Percentiles rank a stretch among this genome's conserved stretches.
Evolutionary conservation across 75 land plant genomes (phyloP).

Genomic region (Cunninghamia lanceolata): DNA sequence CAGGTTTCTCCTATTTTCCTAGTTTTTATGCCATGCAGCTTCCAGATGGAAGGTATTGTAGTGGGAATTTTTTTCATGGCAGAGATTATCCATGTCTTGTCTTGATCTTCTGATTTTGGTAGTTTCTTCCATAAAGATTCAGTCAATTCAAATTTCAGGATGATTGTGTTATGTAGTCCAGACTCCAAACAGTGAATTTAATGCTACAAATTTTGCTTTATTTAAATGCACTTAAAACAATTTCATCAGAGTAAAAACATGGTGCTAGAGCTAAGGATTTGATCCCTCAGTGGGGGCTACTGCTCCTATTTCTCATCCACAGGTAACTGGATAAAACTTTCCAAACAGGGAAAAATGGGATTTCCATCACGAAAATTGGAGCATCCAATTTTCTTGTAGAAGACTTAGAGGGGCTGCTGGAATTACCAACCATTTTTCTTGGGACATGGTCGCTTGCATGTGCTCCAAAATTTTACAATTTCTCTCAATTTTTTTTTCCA

Average conservation of each 20-base stretch:
- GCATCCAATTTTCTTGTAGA: background rate
- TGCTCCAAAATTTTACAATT: background rate
- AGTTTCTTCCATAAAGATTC: background rate
- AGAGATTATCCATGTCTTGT: background rate
- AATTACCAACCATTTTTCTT: background rate
- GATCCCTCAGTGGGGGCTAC: background rate
- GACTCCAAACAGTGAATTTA: background rate
- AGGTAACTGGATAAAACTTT: background rate
- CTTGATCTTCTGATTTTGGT: background rate
- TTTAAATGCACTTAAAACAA: background rate
- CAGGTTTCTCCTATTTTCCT: background rate
- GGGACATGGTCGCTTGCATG: background rate
- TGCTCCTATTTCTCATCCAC: background rate
- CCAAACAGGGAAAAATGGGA: too few relatives aligned
- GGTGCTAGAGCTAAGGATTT: background rate
- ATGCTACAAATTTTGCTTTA: background rate
- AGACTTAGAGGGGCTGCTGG: background rate
- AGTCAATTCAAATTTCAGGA: background rate
- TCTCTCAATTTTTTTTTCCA: too few relatives aligned
- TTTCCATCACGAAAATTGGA: background rate
- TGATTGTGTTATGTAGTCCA: background rate
- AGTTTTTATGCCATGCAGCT: background rate
- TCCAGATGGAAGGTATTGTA: background rate
- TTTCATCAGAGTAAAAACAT: background rate
- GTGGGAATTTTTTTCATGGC: background rate